Base-by-base conservation (phyloP, 83 land plant genomes). In the Larix sibirica region DNA sequence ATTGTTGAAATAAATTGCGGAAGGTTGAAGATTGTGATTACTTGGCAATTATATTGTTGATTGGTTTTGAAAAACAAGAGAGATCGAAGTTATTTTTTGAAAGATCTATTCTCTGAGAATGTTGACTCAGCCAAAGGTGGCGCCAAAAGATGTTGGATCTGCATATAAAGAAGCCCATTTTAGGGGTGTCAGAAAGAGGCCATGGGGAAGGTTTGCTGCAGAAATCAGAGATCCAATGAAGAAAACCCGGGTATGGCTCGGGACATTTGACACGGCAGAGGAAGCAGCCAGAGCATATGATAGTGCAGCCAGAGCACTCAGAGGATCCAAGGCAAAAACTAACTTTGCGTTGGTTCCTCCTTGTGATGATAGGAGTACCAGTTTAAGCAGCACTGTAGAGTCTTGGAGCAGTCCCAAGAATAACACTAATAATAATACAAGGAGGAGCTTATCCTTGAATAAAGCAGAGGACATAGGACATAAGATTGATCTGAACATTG, bases 241-340 rank as follows among this genome's bases (percentile, higher is more conserved):
- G 65, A 79, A 79, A 33, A 18, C 38, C 40, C 80, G 80, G 36
- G 80, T 79, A 28, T 79, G 80, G 80, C 64, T 79, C 18, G 80
- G 80, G 66, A 79, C 80, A 10, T 74, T 44, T 21, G 77, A 74
- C n/a, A 74, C 77, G 4, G 58, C 77, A 74, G 77, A 74, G 77
- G 80, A 79, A 28, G 80, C 80, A 61, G 80, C 80, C 69, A 79
- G 80, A 60, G 80, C 80, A 56, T 79, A 79, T 20, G 80, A 79
- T 17, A 28, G 6, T 28, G 80, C 80, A 26, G 80, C 80, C 65
- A 56, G 80, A 60, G 80, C 80, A 16, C 80, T 79, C 36, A 79
- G 80, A 58, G 80, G 80, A 38, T 5, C 80, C 62, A 79, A 79
- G 80, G 80, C 80, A 60, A 79, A 79, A 31, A 59, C 64, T 20